Evolutionary conservation across 2,329 filamentous ascomycete genomes (phyloP).

Genomic region (Berkeleyomyces rouxiae): DNA sequence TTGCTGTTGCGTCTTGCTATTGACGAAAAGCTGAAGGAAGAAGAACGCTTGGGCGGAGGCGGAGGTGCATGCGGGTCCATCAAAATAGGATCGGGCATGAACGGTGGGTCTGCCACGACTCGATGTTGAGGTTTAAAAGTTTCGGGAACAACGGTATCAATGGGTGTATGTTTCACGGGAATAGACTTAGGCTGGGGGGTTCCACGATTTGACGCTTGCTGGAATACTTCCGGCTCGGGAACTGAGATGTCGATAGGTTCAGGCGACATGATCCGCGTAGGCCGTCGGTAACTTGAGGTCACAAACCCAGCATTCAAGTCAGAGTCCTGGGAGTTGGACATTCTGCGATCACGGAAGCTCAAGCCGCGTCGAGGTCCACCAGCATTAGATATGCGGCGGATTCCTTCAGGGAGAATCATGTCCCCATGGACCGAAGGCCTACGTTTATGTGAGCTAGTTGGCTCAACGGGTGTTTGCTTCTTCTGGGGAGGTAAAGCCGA

Average conservation of each 20-base stretch:
- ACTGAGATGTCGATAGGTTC: constrained; percentile 4
- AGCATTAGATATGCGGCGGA: neutral
- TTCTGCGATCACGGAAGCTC: constrained; percentile 8
- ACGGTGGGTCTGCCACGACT: neutral
- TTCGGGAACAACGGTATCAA: neutral
- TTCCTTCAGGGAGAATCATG: constrained; percentile 2
- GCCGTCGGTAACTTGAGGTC: constrained; percentile 7
- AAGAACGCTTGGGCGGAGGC: constrained; percentile 19
- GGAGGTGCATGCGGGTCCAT: constrained; percentile 16
- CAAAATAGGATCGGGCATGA: constrained; percentile 12
- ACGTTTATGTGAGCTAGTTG: constrained; percentile 6
- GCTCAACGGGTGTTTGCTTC: neutral
- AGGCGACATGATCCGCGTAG: neutral
- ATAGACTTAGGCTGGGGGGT: neutral
- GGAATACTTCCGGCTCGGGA: neutral
- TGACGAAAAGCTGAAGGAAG: constrained; percentile 22
- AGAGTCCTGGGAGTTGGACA: neutral
- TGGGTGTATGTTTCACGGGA: neutral
- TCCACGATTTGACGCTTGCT: neutral
- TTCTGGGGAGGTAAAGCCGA: neutral
- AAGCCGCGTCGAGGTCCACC: constrained; percentile 2
- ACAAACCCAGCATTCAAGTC: neutral
- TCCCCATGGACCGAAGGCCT: constrained; percentile 8
- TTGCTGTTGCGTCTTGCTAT: constrained; percentile 36
- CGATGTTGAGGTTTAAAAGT: neutral